Percentiles rank a stretch among this genome's conserved stretches.
Evolutionary conservation across 1,284 basidiomycete species (phyloP).

Genomic region (Wallemia ichthyophaga): DNA sequence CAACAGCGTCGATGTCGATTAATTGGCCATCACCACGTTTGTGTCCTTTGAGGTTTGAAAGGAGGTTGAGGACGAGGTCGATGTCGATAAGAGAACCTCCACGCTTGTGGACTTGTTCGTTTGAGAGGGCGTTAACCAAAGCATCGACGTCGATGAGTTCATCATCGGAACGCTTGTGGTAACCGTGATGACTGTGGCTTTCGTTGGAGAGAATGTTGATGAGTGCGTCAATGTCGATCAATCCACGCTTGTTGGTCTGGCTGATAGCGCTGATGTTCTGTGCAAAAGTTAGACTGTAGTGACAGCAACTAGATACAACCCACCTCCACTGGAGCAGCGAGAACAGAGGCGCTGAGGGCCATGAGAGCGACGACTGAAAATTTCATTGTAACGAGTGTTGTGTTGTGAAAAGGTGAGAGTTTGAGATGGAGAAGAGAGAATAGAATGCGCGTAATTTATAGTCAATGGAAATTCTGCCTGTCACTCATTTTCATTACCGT

Average conservation of each 20-base stretch:
- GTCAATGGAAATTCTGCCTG: background rate
- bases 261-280: background rate
- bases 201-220: background rate
- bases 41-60: background rate
- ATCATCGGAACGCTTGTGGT: background rate
- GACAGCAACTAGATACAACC: too few relatives aligned
- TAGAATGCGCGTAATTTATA: background rate
- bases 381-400: background rate
- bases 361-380: background rate
- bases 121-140: background rate
- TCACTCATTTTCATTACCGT: background rate
- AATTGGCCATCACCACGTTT: background rate
- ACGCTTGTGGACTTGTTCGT: background rate
- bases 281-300: too few relatives aligned
- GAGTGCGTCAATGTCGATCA: background rate
- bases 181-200: background rate
- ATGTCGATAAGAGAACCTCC: background rate
- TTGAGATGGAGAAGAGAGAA: background rate
- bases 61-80: background rate
- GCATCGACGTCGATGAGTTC: background rate
- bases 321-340: background rate
- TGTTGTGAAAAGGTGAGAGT: background rate
- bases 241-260: background rate
- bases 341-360: background rate
- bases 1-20: background rate